These are phyloP conservation scores for Gossypium rotundifolium DNA, from an alignment of 345 rosid species.

Conservation along the genomic window DNA sequence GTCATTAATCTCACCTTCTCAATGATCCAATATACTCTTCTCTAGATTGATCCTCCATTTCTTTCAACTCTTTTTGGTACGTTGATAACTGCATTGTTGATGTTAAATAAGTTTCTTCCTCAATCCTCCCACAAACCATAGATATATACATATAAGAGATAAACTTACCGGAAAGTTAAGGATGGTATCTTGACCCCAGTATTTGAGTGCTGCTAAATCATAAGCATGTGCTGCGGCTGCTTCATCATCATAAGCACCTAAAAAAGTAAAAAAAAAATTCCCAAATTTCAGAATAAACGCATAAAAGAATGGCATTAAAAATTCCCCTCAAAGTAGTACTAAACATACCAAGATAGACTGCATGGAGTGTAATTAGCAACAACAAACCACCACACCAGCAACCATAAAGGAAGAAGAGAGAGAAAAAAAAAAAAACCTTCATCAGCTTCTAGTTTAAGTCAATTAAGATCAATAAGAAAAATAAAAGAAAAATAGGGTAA, in stretches of 20 bases:
- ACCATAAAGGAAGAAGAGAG: background rate
- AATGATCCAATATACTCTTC: constrained; percentile 86
- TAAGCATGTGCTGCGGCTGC: constrained; percentile 92
- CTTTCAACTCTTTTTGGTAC: constrained; percentile 63
- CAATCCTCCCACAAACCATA: background rate
- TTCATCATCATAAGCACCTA: constrained; percentile 92
- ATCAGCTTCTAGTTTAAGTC: background rate
- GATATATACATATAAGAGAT: background rate
- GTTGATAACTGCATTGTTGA: constrained; percentile 33
- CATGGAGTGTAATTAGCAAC: background rate
- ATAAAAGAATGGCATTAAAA: background rate
- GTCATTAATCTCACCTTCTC: constrained; percentile 47
- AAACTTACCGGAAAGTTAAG: constrained; percentile 74
- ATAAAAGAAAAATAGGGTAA: background rate
- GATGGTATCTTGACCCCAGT: constrained; percentile 82
- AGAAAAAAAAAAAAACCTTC: background rate
- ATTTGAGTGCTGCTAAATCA: constrained; percentile 94
- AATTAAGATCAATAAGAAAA: background rate
- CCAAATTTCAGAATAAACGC: background rate
- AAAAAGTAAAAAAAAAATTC: background rate
- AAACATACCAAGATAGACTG: constrained; percentile 20
- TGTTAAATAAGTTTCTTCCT: background rate
- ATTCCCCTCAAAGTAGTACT: background rate
- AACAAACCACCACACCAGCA: background rate
- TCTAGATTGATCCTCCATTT: constrained; percentile 72